Percentiles rank a stretch among this genome's conserved stretches.
These are phyloP conservation scores for Magnaporthales sp. DNA, from an alignment of 2,329 filamentous ascomycete species.

Conservation along the genomic window DNA sequence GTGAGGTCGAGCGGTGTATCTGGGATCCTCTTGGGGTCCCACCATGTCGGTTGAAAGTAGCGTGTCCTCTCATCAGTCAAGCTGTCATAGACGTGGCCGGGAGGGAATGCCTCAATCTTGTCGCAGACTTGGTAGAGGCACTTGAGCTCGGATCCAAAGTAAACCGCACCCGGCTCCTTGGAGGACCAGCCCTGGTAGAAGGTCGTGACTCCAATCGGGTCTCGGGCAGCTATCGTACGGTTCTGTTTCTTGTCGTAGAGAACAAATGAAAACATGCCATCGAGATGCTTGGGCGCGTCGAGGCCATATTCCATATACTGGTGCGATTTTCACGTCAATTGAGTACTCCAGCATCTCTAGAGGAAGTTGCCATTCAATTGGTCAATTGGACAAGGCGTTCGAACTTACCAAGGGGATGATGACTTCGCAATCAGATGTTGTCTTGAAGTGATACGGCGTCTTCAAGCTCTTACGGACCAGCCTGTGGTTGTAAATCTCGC, in stretches of 20 bases:
- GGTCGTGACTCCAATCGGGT: slow-evolving; percentile 94
- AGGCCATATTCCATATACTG: slow-evolving; percentile 89
- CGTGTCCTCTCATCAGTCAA: slow-evolving; percentile 75
- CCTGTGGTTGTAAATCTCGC: slow-evolving; percentile 99
- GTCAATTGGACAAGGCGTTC: not conserved
- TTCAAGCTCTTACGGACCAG: slow-evolving; percentile 82
- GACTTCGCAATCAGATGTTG: slow-evolving; percentile 95
- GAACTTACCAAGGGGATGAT: slow-evolving; percentile 84
- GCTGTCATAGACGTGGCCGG: slow-evolving; percentile 93
- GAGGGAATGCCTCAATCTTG: slow-evolving; percentile 88
- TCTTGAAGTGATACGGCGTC: slow-evolving; percentile 91
- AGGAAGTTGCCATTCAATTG: not conserved
- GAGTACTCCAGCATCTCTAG: too few relatives aligned
- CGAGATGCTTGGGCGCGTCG: slow-evolving; percentile 85
- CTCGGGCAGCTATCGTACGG: slow-evolving; percentile 85
- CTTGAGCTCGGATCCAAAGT: slow-evolving; percentile 97
- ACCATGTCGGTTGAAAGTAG: slow-evolving; percentile 91
- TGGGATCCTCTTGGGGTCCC: slow-evolving; percentile 73
- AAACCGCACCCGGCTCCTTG: slow-evolving; percentile 72
- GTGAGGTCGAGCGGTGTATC: slow-evolving; percentile 76
- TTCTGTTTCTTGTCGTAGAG: slow-evolving; percentile 93
- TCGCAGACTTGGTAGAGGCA: slow-evolving; percentile 89
- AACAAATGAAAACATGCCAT: slow-evolving; percentile 99
- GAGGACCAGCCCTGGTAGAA: slow-evolving; percentile 94
- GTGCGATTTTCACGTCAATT: not conserved